Percentiles rank a stretch among this genome's conserved stretches.
These are phyloP conservation scores for Ogataea nitratoaversa DNA, from an alignment of 805 yeast species.

Conservation along the genomic window DNA sequence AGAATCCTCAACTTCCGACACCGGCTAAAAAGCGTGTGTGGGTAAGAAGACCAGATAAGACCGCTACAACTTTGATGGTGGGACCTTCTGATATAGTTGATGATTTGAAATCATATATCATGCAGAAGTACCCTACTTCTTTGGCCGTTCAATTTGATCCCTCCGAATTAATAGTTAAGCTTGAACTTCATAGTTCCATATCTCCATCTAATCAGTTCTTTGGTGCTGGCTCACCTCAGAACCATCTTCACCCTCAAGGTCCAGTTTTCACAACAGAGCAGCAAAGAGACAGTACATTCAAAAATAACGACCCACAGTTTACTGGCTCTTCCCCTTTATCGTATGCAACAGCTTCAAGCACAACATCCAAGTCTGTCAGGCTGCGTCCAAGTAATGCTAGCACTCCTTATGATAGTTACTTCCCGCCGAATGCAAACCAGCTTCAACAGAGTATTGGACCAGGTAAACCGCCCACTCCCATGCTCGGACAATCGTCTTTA, in stretches of 20 bases:
- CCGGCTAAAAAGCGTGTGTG: constrained; percentile 44
- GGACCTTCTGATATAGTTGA: constrained; percentile 67
- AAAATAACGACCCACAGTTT: neutral
- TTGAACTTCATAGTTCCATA: constrained; percentile 17
- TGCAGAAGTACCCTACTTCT: constrained; percentile 64
- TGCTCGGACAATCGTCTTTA: constrained; percentile 3
- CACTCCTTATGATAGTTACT: constrained; percentile 1
- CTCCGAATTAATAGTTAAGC: constrained; percentile 50
- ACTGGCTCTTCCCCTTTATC: neutral
- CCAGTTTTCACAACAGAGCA: neutral
- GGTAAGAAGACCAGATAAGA: constrained; percentile 47
- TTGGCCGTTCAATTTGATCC: constrained; percentile 61
- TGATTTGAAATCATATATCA: constrained; percentile 67
- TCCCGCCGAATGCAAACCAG: neutral
- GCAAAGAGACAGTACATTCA: neutral
- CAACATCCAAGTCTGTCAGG: neutral
- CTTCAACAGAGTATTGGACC: constrained; percentile 2
- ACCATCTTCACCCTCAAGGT: neutral
- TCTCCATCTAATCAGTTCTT: constrained; percentile 8
- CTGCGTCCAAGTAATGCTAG: neutral
- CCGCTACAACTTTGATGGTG: constrained; percentile 68
- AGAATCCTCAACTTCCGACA: constrained; percentile 11
- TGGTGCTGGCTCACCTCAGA: neutral
- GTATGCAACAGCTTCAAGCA: neutral
- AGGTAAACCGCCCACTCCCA: constrained; percentile 5